Conservation (phyloP, 805 yeast genomes). For the Teunomyces lycoperdinae region DNA sequence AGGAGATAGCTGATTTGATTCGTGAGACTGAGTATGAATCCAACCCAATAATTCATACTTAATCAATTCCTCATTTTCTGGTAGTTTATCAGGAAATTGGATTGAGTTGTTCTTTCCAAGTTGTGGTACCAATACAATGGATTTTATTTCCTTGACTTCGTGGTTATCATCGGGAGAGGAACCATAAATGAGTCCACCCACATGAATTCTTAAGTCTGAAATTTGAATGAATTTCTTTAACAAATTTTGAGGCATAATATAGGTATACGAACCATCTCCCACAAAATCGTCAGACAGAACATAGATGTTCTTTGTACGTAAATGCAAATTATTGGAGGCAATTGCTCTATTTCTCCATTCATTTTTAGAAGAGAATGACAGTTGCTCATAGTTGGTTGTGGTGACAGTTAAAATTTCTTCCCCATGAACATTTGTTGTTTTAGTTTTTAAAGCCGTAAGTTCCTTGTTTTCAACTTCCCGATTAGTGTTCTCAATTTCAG, state of each 20-base stretch:
- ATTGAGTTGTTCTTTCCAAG: constrained; percentile 68
- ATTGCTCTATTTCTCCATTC: constrained; percentile 92
- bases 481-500: constrained; percentile 58
- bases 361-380: constrained; percentile 74
- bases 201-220: constrained; percentile 76
- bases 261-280: constrained; percentile 56
- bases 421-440: constrained; percentile 88
- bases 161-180: constrained; percentile 68
- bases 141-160: constrained; percentile 72
- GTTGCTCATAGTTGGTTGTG: constrained; percentile 83
- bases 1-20: constrained; percentile 60
- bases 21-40: constrained; percentile 86
- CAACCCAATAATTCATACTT: constrained; percentile 83
- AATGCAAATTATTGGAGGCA: constrained; percentile 66
- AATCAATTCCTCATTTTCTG: constrained; percentile 33
- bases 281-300: constrained; percentile 60
- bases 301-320: constrained; percentile 68
- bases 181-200: constrained; percentile 82
- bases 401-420: constrained; percentile 95
- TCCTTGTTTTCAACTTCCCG: constrained; percentile 47
- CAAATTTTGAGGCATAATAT: constrained; percentile 78
- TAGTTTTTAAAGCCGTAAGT: constrained; percentile 74
- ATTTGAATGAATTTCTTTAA: constrained; percentile 74
- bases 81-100: constrained; percentile 52
- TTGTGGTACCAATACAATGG: constrained; percentile 83